Evolutionary conservation across 208 protist genomes (phyloP).

Genomic region (Leishmania guyanensis): DNA sequence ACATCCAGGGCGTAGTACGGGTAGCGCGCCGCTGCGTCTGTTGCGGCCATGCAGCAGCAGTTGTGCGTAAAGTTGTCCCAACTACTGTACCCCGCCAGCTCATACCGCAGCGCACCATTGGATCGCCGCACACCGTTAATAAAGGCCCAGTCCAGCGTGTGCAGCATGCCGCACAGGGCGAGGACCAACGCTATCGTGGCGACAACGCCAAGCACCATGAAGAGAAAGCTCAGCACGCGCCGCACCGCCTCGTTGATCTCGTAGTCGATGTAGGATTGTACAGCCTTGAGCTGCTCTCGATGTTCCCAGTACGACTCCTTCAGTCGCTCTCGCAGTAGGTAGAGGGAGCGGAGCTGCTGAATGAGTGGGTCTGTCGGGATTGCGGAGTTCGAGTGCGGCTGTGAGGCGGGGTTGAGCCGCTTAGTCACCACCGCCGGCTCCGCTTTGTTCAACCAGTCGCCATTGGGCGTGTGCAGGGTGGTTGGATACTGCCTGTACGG

Average conservation of each 20-base stretch:
- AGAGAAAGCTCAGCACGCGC: conserved; percentile 48
- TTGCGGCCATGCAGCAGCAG: conserved; percentile 65
- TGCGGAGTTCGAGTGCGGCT: neutral
- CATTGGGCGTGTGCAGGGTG: neutral
- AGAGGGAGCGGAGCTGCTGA: conserved; percentile 48
- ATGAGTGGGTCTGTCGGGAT: conserved; percentile 16
- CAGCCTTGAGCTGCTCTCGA: conserved; percentile 30
- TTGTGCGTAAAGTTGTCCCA: conserved; percentile 60
- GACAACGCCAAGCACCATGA: conserved; percentile 53
- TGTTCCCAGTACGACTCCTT: conserved; percentile 44
- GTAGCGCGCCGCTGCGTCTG: conserved; percentile 19
- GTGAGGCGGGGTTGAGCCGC: neutral
- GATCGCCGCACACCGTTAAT: conserved; percentile 34
- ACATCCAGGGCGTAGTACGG: conserved; percentile 70
- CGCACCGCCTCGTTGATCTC: conserved; percentile 47
- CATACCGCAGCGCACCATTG: conserved; percentile 14
- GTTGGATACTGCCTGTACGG: neutral
- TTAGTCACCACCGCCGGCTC: neutral
- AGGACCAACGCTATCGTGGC: conserved; percentile 48
- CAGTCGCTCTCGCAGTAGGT: conserved; percentile 55
- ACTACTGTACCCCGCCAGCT: conserved; percentile 56
- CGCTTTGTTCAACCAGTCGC: neutral
- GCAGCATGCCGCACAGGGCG: conserved; percentile 51
- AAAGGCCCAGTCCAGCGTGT: conserved; percentile 41
- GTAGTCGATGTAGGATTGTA: conserved; percentile 64